A percentile compares a stretch with the other conserved stretches of the same genome.
Conservation (phyloP, 805 yeast species). For the Lachancea waltii region DNA sequence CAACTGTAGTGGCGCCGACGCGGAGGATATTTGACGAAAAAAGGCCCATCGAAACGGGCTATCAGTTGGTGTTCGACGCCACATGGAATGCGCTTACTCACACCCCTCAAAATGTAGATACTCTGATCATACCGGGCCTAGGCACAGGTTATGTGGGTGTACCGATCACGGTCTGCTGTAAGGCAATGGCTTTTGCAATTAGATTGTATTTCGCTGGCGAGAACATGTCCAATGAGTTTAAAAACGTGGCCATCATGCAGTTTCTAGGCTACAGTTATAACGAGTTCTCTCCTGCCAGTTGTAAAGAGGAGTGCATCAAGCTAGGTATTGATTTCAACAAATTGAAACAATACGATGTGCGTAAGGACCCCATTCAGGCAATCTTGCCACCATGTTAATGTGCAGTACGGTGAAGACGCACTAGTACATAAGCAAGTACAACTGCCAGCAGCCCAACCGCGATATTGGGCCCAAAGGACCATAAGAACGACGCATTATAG, state of each 20-base stretch:
- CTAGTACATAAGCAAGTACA: constrained; percentile 9
- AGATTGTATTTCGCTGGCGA: constrained; percentile 17
- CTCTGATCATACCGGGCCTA: constrained; percentile 28
- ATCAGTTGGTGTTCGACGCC: constrained; percentile 26
- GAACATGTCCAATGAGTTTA: constrained; percentile 18
- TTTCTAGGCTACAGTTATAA: constrained; percentile 21
- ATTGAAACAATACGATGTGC: constrained; percentile 16
- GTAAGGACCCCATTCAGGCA: constrained; percentile 15
- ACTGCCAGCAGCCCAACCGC: constrained; percentile 18
- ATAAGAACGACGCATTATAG: constrained; percentile 24
- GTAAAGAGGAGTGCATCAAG: constrained; percentile 17
- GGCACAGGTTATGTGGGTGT: constrained; percentile 32
- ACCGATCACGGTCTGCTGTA: constrained; percentile 22
- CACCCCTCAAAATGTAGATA: constrained; percentile 19
- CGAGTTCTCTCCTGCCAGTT: constrained; percentile 17
- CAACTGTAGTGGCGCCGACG: constrained; percentile 29
- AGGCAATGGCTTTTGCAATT: constrained; percentile 28
- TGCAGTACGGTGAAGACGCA: neutral
- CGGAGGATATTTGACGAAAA: constrained; percentile 13
- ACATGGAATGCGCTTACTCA: constrained; percentile 23
- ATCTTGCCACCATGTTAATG: neutral
- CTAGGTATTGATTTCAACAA: constrained; percentile 15
- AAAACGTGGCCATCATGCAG: constrained; percentile 25
- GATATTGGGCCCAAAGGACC: constrained; percentile 27
- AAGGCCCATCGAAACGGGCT: constrained; percentile 20